These are phyloP conservation scores for Paramecium sonneborni DNA, from an alignment of 73 alveolate genomes.

Conservation along the genomic window DNA sequence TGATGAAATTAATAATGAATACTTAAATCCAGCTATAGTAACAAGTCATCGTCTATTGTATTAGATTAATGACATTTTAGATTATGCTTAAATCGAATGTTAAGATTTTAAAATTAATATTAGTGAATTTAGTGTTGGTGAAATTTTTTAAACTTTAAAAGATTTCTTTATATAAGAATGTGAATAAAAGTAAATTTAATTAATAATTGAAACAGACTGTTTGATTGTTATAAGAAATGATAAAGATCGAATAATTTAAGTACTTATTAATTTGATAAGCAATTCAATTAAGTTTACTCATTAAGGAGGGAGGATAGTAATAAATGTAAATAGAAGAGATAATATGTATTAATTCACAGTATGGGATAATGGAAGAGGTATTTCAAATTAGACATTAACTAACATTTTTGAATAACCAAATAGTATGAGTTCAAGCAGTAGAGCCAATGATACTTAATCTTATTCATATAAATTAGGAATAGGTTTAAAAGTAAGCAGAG, in stretches of 20 bases:
- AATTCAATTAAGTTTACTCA: neutral
- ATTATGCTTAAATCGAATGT: constrained; percentile 43
- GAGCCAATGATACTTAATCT: neutral
- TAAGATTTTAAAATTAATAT: neutral
- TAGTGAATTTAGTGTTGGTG: neutral
- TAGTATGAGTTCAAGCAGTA: neutral
- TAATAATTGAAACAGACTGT: neutral
- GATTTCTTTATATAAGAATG: neutral
- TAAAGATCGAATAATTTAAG: neutral
- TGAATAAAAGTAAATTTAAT: neutral
- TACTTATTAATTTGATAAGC: neutral
- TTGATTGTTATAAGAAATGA: neutral
- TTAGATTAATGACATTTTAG: constrained; percentile 47
- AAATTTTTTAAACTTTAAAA: neutral
- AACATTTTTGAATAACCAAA: neutral
- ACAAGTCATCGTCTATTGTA: neutral
- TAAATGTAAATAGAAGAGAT: neutral
- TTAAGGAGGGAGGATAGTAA: neutral
- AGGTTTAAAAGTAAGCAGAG: neutral
- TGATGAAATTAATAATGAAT: neutral
- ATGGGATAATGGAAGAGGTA: neutral
- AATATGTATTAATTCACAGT: neutral
- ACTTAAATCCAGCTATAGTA: constrained; percentile 39
- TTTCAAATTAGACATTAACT: neutral
- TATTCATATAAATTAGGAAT: neutral